These are phyloP conservation scores for Globisporangium canariense DNA, from an alignment of 352 stramenopile genomes.

Conservation along the genomic window DNA sequence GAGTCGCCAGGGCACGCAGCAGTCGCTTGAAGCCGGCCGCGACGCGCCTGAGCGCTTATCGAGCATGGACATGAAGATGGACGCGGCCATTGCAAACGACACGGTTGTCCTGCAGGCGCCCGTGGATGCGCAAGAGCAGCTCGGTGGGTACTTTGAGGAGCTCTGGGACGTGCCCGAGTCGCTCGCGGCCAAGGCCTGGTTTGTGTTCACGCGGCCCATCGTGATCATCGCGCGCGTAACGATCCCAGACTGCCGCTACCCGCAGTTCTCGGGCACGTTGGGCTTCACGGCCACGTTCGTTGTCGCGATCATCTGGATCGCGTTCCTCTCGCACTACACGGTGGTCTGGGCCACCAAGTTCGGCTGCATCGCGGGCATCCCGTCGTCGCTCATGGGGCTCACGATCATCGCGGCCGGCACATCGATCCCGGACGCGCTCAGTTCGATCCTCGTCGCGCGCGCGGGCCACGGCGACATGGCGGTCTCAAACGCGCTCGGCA, in stretches of 20 bases:
- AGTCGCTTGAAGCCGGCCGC: slow-evolving; percentile 7
- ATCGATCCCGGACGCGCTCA: slow-evolving; percentile 73
- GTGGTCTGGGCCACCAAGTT: slow-evolving; percentile 59
- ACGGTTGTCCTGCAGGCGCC: neutral
- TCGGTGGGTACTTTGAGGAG: slow-evolving; percentile 62
- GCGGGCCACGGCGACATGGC: slow-evolving; percentile 78
- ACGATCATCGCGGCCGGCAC: slow-evolving; percentile 79
- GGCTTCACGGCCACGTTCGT: slow-evolving; percentile 59
- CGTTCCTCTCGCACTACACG: slow-evolving; percentile 69
- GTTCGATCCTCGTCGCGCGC: slow-evolving; percentile 76
- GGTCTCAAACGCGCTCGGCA: slow-evolving; percentile 80
- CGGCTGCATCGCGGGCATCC: slow-evolving; percentile 63
- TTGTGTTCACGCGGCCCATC: slow-evolving; percentile 63
- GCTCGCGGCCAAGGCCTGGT: slow-evolving; percentile 50
- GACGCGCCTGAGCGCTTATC: neutral
- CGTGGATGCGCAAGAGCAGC: slow-evolving; percentile 23
- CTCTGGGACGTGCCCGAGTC: slow-evolving; percentile 38
- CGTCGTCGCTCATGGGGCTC: slow-evolving; percentile 71
- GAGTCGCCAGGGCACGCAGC: slow-evolving; percentile 16
- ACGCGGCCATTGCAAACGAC: neutral
- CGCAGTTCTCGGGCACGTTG: slow-evolving; percentile 37
- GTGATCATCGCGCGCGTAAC: slow-evolving; percentile 60
- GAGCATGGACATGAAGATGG: neutral
- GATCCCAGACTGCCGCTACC: slow-evolving; percentile 71
- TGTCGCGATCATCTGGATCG: slow-evolving; percentile 71